Evolutionary conservation across 169 alveolate genomes (phyloP).

Genomic region (Babesia divergens): DNA sequence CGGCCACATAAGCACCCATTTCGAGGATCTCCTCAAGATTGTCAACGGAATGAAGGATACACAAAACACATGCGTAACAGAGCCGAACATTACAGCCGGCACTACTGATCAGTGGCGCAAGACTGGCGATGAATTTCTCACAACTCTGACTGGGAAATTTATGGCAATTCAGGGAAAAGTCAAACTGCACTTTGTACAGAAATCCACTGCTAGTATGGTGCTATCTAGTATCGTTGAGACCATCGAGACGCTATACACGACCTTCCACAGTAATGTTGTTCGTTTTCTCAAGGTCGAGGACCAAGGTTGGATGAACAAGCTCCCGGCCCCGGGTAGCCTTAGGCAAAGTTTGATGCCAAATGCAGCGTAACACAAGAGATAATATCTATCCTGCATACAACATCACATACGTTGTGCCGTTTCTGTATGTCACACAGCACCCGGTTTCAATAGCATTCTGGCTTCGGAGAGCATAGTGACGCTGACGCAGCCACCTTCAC

Average conservation of each 20-base stretch:
- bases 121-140: slow-evolving; percentile 6
- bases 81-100: neutral
- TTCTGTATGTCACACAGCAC: neutral
- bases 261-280: neutral
- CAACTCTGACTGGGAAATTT: neutral
- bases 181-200: slow-evolving; percentile 12
- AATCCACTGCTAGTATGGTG: neutral
- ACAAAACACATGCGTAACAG: neutral
- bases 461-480: too few relatives aligned
- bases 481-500: too few relatives aligned
- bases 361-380: neutral
- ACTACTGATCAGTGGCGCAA: slow-evolving; percentile 4
- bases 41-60: neutral
- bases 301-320: neutral
- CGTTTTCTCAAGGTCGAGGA: neutral
- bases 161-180: neutral
- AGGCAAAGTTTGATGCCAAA: neutral
- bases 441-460: too few relatives aligned
- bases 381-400: neutral
- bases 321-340: neutral
- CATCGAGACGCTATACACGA: neutral
- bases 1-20: neutral
- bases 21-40: neutral
- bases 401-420: neutral
- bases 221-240: neutral